Conservation (phyloP, 2,329 filamentous ascomycete genomes). For the Clarireedia monteithiana region DNA sequence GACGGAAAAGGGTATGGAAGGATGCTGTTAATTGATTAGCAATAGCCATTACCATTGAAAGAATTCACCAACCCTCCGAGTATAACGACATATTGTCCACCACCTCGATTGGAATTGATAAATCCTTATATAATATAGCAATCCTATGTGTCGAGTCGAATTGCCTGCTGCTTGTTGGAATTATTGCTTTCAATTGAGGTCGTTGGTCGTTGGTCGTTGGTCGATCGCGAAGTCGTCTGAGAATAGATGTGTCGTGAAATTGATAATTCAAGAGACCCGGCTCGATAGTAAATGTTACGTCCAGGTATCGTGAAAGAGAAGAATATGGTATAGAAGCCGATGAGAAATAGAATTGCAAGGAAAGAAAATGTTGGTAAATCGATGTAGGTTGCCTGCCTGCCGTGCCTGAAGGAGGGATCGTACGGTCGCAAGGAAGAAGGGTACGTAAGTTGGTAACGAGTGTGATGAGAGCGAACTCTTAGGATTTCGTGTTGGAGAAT, state of each 20-base stretch:
- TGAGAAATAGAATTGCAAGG: not conserved
- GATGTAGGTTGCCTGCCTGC: not conserved
- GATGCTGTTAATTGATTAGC: conserved; percentile 21
- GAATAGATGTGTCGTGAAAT: too few species aligned
- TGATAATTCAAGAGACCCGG: not conserved
- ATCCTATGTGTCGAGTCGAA: too few species aligned
- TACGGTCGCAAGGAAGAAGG: not conserved
- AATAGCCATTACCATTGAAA: conserved; percentile 9
- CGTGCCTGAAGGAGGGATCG: not conserved
- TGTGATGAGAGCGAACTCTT: not conserved
- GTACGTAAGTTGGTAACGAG: not conserved
- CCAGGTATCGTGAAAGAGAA: not conserved
- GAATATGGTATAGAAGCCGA: not conserved
- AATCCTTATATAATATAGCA: too few species aligned
- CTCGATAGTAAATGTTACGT: not conserved
- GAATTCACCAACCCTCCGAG: conserved; percentile 6
- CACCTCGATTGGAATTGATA: too few species aligned
- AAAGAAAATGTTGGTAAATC: not conserved
- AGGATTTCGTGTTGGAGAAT: not conserved
- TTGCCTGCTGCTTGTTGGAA: too few species aligned
- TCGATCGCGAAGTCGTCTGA: too few species aligned
- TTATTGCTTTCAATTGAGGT: too few species aligned
- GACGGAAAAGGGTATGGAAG: conserved; percentile 39
- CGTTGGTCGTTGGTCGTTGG: too few species aligned
- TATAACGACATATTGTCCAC: conserved; percentile 2